phyloP scores from a whole-genome alignment of 2,329 filamentous ascomycete species.

The Fusarium scirpi region DNA sequence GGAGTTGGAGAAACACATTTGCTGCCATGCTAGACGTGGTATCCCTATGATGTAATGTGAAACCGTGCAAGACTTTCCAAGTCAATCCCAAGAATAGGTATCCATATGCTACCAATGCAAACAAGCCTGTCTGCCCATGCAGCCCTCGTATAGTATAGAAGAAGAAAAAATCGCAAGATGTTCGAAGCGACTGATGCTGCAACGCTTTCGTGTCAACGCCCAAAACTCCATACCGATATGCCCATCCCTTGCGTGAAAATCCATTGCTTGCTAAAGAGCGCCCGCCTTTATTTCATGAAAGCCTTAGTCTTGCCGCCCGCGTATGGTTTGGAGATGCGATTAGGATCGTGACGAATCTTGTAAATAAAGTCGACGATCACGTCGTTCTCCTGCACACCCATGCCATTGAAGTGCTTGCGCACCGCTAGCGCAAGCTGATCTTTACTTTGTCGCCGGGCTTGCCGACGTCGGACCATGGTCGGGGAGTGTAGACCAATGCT shows the following conservation, averaged over 20 bases:
- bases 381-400: constrained; percentile 84
- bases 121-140: constrained; percentile 29
- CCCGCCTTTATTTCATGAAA: constrained; percentile 27
- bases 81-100: constrained; percentile 25
- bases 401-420: constrained; percentile 85
- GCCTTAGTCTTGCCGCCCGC: constrained; percentile 8
- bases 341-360: constrained; percentile 63
- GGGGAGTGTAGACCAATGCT: constrained; percentile 79
- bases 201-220: constrained; percentile 31
- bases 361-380: constrained; percentile 84
- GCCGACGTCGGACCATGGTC: constrained; percentile 76
- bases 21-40: constrained; percentile 37
- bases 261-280: constrained; percentile 1
- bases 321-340: constrained; percentile 45
- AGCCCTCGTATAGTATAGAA: constrained; percentile 21
- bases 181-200: constrained; percentile 21
- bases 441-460: constrained; percentile 75
- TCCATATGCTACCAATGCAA: constrained; percentile 26
- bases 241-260: constrained; percentile 20
- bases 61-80: constrained; percentile 26
- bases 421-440: constrained; percentile 78
- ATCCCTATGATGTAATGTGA: constrained; percentile 41
- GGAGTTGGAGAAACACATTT: constrained; percentile 9
- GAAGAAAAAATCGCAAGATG: constrained; percentile 8
- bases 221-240: constrained; percentile 38